phyloP scores from a whole-genome alignment of 2,329 filamentous ascomycete genomes.

The Ophiostoma piceae region DNA sequence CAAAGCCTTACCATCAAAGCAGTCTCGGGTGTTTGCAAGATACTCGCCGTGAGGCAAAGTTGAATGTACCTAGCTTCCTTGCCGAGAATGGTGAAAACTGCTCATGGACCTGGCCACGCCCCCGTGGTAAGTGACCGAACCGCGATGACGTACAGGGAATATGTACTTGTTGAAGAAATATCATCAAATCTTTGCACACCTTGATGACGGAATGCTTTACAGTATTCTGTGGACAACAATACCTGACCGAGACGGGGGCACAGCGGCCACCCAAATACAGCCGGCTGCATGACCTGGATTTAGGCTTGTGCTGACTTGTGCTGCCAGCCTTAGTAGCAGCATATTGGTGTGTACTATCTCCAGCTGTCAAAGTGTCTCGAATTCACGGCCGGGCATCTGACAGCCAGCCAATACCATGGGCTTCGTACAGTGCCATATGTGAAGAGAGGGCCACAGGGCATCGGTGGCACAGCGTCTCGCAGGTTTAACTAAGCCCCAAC shows the following conservation, averaged over 20 bases:
- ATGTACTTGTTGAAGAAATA: not conserved
- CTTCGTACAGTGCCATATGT: not conserved
- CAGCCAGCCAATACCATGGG: not conserved
- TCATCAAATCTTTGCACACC: not conserved
- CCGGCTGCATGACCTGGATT: not conserved
- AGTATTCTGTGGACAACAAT: not conserved
- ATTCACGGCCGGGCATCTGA: not conserved
- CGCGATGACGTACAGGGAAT: not conserved
- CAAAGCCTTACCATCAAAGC: not conserved
- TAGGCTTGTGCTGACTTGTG: not conserved
- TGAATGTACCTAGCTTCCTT: not conserved
- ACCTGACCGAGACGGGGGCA: not conserved
- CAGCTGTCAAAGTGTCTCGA: not conserved
- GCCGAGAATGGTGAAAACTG: constrained; percentile 1
- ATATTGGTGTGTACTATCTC: not conserved
- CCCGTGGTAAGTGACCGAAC: not conserved
- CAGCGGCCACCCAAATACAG: not conserved
- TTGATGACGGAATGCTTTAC: not conserved
- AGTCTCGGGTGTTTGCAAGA: not conserved
- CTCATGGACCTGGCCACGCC: not conserved
- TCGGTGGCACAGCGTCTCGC: not conserved
- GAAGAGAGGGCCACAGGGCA: not conserved
- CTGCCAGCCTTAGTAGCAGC: not conserved
- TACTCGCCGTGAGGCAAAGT: not conserved
- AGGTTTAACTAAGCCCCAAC: not conserved